Evolutionary conservation across 352 stramenopile genomes (phyloP).

Genomic region (Peronospora destructor): DNA sequence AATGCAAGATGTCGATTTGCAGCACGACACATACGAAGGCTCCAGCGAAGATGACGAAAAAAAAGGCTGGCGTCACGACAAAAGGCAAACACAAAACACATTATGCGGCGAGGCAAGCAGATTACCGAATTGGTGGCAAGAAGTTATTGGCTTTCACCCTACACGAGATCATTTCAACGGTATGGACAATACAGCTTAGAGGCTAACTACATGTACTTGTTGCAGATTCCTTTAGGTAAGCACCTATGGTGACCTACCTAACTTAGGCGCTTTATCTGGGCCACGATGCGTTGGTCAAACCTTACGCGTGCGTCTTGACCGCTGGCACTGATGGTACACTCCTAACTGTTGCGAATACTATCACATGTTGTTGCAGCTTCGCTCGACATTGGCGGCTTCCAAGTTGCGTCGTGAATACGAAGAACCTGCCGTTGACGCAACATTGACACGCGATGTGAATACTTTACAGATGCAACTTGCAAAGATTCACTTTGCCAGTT

Average conservation of each 20-base stretch:
- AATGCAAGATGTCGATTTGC: conserved; percentile 18
- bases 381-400: conserved; percentile 71
- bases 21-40: conserved; percentile 18
- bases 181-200: conserved; percentile 8
- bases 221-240: conserved; percentile 71
- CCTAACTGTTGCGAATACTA: background rate
- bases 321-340: no score
- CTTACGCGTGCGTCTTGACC: conserved; percentile 40
- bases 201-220: background rate
- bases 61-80: conserved; percentile 8
- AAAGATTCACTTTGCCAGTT: conserved; percentile 44
- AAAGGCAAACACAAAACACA: conserved; percentile 33
- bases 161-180: conserved; percentile 75
- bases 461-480: conserved; percentile 40
- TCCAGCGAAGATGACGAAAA: conserved; percentile 7
- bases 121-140: conserved; percentile 48
- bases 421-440: background rate
- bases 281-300: conserved; percentile 74
- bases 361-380: conserved; percentile 54
- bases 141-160: conserved; percentile 12
- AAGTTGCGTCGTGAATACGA: conserved; percentile 29
- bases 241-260: conserved; percentile 52
- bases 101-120: conserved; percentile 60
- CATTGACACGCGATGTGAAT: background rate
- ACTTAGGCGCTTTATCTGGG: conserved; percentile 43